Evolutionary conservation across 768 basidiomycete genomes (phyloP).

Genomic region (Hericium erinaceus): DNA sequence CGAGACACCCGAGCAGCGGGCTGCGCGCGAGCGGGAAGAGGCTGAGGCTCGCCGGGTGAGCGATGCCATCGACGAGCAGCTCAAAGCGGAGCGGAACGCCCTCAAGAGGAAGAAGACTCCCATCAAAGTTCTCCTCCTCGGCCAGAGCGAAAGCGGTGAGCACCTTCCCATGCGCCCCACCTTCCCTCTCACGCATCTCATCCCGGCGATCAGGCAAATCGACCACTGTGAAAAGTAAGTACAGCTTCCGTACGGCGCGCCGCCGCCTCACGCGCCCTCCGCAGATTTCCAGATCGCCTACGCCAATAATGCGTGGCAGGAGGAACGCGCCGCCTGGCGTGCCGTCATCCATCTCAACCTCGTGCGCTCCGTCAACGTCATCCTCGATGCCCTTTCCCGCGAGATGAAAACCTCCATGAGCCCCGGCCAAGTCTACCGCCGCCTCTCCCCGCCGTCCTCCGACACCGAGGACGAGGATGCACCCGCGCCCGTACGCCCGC

Average conservation of each 20-base stretch:
- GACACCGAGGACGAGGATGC: neutral
- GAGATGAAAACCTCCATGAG: constrained; percentile 31
- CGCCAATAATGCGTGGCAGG: constrained; percentile 50
- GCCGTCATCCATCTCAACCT: constrained; percentile 75
- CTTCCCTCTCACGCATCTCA: neutral
- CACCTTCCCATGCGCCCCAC: neutral
- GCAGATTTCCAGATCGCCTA: constrained; percentile 69
- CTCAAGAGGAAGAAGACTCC: constrained; percentile 21
- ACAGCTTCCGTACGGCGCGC: neutral
- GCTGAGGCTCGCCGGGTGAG: constrained; percentile 50
- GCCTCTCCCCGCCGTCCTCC: neutral
- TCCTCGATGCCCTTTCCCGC: constrained; percentile 50
- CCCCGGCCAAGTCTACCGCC: neutral
- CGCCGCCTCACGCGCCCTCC: constrained; percentile 18
- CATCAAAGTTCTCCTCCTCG: constrained; percentile 30
- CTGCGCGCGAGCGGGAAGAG: constrained; percentile 37
- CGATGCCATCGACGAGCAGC: constrained; percentile 36
- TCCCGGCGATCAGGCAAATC: constrained; percentile 24
- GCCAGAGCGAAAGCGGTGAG: constrained; percentile 28
- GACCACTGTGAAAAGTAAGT: constrained; percentile 32
- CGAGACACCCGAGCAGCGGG: constrained; percentile 42
- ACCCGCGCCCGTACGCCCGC: neutral
- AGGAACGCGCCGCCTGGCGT: constrained; percentile 70
- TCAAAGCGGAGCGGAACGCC: constrained; percentile 22
- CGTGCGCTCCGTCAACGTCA: constrained; percentile 57